Percentiles rank a stretch among this genome's conserved stretches.
These are phyloP conservation scores for Cercophora newfieldiana DNA, from an alignment of 495 filamentous ascomycete genomes.

Conservation along the genomic window DNA sequence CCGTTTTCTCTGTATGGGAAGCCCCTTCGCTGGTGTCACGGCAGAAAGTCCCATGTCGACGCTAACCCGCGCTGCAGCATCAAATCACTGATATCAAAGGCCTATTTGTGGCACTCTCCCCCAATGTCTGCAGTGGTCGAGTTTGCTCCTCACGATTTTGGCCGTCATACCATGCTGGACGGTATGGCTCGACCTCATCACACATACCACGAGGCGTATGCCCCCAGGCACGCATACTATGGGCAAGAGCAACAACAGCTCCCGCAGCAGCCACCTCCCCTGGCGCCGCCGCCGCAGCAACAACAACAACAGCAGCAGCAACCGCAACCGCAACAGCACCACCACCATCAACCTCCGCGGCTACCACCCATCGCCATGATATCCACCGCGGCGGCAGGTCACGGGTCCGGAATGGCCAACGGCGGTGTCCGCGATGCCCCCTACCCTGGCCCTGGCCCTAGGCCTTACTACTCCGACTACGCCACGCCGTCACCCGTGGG, in stretches of 20 bases:
- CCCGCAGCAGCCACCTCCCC: constrained; percentile 10
- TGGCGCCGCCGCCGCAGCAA: constrained; percentile 17
- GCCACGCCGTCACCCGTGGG: constrained; percentile 40
- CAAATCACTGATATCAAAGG: constrained; percentile 12
- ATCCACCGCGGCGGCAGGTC: constrained; percentile 23
- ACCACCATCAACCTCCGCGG: constrained; percentile 24
- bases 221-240: constrained; percentile 43
- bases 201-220: constrained; percentile 43
- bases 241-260: constrained; percentile 37
- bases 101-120: constrained; percentile 20
- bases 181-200: constrained; percentile 50
- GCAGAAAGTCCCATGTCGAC: constrained; percentile 13
- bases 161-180: constrained; percentile 47
- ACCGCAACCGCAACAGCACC: constrained; percentile 12
- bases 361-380: constrained; percentile 38
- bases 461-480: constrained; percentile 36
- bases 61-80: constrained; percentile 26
- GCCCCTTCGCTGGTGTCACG: constrained; percentile 8
- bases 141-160: constrained; percentile 40
- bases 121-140: constrained; percentile 44
- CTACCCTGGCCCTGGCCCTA: constrained; percentile 20
- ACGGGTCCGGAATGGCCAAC: constrained; percentile 25
- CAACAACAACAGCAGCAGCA: constrained; percentile 15
- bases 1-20: constrained; percentile 8
- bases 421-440: constrained; percentile 34